Percentiles rank a stretch among this genome's conserved stretches.
phyloP scores from a whole-genome alignment of 2,329 filamentous ascomycete species.

The Knoxdaviesia capensis region DNA sequence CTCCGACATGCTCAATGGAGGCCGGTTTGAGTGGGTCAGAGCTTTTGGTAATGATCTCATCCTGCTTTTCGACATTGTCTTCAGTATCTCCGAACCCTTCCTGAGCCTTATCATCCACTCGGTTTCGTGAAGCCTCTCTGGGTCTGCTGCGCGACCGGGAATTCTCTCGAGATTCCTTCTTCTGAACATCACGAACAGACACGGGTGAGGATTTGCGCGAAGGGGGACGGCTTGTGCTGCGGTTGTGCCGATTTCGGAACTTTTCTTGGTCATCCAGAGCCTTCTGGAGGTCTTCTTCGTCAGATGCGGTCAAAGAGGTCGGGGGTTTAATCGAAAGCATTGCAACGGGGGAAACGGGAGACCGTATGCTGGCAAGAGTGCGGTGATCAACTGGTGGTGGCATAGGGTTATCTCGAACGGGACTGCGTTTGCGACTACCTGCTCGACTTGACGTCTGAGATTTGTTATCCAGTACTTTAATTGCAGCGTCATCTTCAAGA shows the following conservation, averaged over 20 bases:
- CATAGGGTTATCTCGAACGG: neutral
- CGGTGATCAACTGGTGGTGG: neutral
- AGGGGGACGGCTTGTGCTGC: slow-evolving; percentile 24
- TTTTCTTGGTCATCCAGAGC: slow-evolving; percentile 32
- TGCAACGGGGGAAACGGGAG: slow-evolving; percentile 50
- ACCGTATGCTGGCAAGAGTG: slow-evolving; percentile 22
- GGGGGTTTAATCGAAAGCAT: neutral
- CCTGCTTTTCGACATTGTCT: no score
- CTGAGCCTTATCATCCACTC: no score
- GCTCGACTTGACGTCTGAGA: slow-evolving; percentile 25
- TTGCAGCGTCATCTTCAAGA: neutral
- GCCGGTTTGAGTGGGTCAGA: slow-evolving; percentile 11
- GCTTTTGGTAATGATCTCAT: no score
- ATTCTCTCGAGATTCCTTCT: no score
- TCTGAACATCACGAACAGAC: no score
- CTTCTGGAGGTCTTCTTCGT: slow-evolving; percentile 39
- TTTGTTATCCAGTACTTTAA: slow-evolving; percentile 6
- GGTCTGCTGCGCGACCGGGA: no score
- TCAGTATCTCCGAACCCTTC: no score
- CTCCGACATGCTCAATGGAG: slow-evolving; percentile 28
- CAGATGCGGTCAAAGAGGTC: slow-evolving; percentile 25
- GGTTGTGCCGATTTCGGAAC: slow-evolving; percentile 33
- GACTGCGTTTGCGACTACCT: slow-evolving; percentile 13
- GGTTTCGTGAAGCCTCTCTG: no score
- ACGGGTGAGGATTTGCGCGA: no score